Evolutionary conservation across 345 rosid species (phyloP).

Genomic region (Rhodamnia rubescens): DNA sequence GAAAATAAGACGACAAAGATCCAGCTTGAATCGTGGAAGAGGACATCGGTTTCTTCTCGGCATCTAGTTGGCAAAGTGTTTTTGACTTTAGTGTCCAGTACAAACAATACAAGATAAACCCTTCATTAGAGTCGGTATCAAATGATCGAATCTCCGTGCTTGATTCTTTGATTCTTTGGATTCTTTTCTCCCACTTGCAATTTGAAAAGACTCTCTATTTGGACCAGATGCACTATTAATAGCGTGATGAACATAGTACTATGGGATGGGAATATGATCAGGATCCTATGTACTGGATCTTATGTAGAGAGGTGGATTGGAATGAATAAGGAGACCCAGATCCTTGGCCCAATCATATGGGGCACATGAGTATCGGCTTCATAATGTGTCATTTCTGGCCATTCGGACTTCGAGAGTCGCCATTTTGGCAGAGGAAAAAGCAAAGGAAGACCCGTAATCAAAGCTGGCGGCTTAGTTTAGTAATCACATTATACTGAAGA

Average conservation of each 20-base stretch:
- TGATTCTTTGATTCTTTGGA: neutral
- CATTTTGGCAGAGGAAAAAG: neutral
- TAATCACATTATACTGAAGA: neutral
- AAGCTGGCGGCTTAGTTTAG: neutral
- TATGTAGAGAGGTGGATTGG: neutral
- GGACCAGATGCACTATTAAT: neutral
- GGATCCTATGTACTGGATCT: neutral
- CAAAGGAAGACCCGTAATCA: neutral
- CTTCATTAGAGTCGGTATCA: too few species aligned
- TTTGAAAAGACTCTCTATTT: neutral
- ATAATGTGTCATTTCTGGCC: neutral
- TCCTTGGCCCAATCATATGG: neutral
- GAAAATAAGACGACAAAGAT: neutral
- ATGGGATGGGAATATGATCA: neutral
- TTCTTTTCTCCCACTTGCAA: neutral
- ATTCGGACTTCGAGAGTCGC: neutral
- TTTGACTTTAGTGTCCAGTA: neutral
- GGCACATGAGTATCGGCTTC: neutral
- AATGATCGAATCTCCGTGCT: neutral
- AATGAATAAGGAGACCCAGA: neutral
- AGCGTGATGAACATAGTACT: neutral
- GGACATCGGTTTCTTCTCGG: neutral
- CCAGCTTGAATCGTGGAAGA: neutral
- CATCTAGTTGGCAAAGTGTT: neutral
- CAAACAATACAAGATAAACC: too few species aligned